Base-by-base conservation (phyloP, 1,284 basidiomycete genomes). In the Flammula alnicola region DNA sequence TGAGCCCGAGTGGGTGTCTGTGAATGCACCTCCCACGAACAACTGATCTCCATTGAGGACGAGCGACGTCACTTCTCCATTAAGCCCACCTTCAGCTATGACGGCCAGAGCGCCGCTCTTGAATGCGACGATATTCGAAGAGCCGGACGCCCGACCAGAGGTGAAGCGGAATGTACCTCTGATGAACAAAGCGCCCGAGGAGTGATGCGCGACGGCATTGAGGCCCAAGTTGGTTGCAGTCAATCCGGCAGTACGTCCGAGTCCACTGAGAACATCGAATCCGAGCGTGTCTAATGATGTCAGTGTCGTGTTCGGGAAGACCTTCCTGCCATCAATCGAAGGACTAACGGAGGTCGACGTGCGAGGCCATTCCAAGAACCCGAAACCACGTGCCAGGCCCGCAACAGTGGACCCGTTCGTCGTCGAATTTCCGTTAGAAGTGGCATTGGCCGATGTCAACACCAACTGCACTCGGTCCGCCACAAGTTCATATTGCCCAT, bases 1-100 rank as follows among this genome's bases (percentile, higher is more conserved):
- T 0, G 82, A 77, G 26, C 75, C 69, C 5, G 78, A 69, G 4
- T 73, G 71, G 0, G 91, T 91, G 55, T 87, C 83, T 1, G 78
- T 81, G 72, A 98, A 99, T 2, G 84, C 76, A 1, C 95, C 95
- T 26, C 93, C 95, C 37, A 95, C 84, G 64, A 82, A 98, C 22
- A 98, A 69, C 7, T 72, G 76, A 59, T 83, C 78, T 30, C 78
- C 86, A 37, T 78, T 67, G 9, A 86, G 63, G 5, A 79, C 73
- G 22, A 93, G 67, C 1, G 89, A 80, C n/a, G 80, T 75, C 4
- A 95, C 90, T 8, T 79, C 70, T 5, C 88, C 91, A 63, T 95
- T 85, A 42, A 95, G 71, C 3, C 91, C 93, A 38, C 79, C 77
- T 20, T 76, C 71, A 0, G 83, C 60, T 12, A 94, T 66, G 0